Evolutionary conservation across 176 grass and related monocot genomes (phyloP), one percentile per base, ranked within the genome.

Genomic region (Guadua angustifolia): DNA sequence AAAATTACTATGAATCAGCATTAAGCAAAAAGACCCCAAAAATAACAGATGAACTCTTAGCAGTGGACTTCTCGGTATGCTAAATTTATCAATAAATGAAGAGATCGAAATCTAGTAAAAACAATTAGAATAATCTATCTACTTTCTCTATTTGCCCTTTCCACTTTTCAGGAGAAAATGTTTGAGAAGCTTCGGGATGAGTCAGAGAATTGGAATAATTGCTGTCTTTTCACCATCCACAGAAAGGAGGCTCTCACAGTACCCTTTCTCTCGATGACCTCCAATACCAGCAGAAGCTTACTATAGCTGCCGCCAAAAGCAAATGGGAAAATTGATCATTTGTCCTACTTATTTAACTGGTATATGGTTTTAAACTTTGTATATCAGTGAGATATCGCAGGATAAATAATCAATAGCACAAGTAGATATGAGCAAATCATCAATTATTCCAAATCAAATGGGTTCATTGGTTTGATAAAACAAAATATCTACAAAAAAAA

Each of bases 131-230:
- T 47, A 14, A 46, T 45, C 6, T 67, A 76, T 61, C 14, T 80
- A 99, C 97, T 93, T 99, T 99, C 71, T 99, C 97, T 88, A 99
- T 99, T 89, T 99, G 97, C 16, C 86, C 88, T 90, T 89, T 95
- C 97, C 97, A 99, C 82, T 96, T 99, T 80, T 96, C 93, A 45
- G 73, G 66, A 77, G 85, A 84, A 83, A 79, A 77, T 81, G 43
- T 32, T 36, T 82, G 66, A 88, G 87, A 77, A 78, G 66, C 58
- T 81, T 82, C 89, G 33, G 79, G 46, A 80, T 92, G 90, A 67
- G 56, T 67, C 0, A 13, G 22, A 57, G 86, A 80, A 78, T 82
- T 62, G 29, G 74, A 42, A 71, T 19, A 62, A 63, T 86, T 88
- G 69, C 45, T 88, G 66, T 56, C 83, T 71, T 38, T 63, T 79